Evolutionary conservation across 768 basidiomycete genomes (phyloP).

Genomic region (Hypholoma fasciculare): DNA sequence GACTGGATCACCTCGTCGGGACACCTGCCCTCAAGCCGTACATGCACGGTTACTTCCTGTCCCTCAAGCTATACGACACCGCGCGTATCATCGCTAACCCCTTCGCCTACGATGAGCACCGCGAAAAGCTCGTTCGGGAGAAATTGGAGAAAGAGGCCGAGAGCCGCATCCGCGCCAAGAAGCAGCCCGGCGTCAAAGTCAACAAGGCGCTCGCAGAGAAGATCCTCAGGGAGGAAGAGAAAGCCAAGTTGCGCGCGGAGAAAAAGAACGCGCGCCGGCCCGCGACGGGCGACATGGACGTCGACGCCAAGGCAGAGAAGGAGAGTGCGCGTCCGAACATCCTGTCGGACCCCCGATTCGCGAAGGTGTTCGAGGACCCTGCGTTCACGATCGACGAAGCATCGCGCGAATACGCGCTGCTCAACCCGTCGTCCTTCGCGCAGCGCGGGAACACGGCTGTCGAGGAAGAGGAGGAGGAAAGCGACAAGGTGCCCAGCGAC

Average conservation of each 20-base stretch:
- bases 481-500: conserved; percentile 65
- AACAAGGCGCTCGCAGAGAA: conserved; percentile 85
- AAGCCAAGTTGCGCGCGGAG: conserved; percentile 54
- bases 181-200: conserved; percentile 70
- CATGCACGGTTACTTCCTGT: conserved; percentile 99
- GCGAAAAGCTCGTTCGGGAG: conserved; percentile 82
- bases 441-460: conserved; percentile 70
- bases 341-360: conserved; percentile 87
- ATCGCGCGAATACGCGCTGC: conserved; percentile 84
- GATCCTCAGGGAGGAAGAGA: conserved; percentile 67
- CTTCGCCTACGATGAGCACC: conserved; percentile 92
- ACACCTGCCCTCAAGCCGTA: conserved; percentile 97
- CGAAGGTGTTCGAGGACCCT: conserved; percentile 86
- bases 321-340: conserved; percentile 45
- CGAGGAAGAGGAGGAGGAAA: conserved; percentile 88
- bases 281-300: conserved; percentile 33
- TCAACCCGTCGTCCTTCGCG: conserved; percentile 85
- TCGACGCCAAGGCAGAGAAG: conserved; percentile 34
- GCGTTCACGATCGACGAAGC: conserved; percentile 91
- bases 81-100: conserved; percentile 96
- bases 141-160: conserved; percentile 95
- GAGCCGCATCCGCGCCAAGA: conserved; percentile 84
- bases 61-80: conserved; percentile 93
- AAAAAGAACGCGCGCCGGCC: conserved; percentile 48
- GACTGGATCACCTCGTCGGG: conserved; percentile 93